Percentiles rank a stretch among this genome's conserved stretches.
phyloP scores from a whole-genome alignment of 2,329 filamentous ascomycete species.

The Elsinoe australis region DNA sequence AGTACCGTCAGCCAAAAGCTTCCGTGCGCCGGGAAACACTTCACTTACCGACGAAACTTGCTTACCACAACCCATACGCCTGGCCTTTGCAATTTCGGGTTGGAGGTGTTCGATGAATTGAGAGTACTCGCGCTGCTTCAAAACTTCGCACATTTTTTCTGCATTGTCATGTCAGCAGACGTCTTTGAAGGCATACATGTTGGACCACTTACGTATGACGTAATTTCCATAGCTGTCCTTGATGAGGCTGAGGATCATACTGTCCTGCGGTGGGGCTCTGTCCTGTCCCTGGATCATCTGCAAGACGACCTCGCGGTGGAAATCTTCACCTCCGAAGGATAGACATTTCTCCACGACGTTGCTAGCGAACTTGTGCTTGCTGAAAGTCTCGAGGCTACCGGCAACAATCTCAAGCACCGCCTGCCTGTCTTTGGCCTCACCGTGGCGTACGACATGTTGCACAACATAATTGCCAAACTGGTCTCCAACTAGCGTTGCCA shows the following conservation, averaged over 20 bases:
- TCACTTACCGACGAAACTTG: slow-evolving; percentile 36
- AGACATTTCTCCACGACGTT: slow-evolving; percentile 97
- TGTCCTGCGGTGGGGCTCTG: slow-evolving; percentile 46
- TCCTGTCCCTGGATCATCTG: slow-evolving; percentile 52
- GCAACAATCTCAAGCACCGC: slow-evolving; percentile 69
- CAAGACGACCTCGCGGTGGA: slow-evolving; percentile 60
- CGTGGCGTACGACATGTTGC: slow-evolving; percentile 80
- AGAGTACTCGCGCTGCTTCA: slow-evolving; percentile 36
- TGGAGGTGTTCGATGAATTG: slow-evolving; percentile 36
- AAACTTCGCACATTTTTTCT: slow-evolving; percentile 69
- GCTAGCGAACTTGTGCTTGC: slow-evolving; percentile 93
- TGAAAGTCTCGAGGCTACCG: slow-evolving; percentile 62
- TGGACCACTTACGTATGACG: slow-evolving; percentile 72
- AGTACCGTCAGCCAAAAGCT: slow-evolving; percentile 18
- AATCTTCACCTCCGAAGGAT: slow-evolving; percentile 58
- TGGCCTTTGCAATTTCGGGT: slow-evolving; percentile 40
- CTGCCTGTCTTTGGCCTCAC: slow-evolving; percentile 61
- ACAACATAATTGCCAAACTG: slow-evolving; percentile 95
- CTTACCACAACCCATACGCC: slow-evolving; percentile 37
- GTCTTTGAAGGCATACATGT: neutral
- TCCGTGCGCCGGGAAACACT: neutral
- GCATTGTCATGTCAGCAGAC: slow-evolving; percentile 22
- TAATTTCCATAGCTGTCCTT: slow-evolving; percentile 93
- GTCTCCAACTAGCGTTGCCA: slow-evolving; percentile 67
- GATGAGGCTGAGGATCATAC: slow-evolving; percentile 68